These are phyloP conservation scores for Hymenoscyphus scutula DNA, from an alignment of 2,329 filamentous ascomycete genomes.

Conservation along the genomic window DNA sequence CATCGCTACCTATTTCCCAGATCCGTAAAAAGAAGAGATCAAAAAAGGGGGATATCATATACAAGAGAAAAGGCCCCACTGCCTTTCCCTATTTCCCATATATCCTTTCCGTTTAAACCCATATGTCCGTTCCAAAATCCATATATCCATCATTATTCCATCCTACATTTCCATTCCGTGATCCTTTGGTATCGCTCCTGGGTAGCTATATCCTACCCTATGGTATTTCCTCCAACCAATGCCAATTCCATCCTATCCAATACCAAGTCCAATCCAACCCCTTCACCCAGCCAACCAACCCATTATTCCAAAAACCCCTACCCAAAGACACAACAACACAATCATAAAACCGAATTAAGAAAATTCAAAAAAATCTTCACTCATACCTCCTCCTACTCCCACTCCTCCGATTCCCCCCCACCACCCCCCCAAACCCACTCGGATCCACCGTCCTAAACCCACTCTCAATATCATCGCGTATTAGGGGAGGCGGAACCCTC, in stretches of 20 bases:
- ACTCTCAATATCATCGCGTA: constrained; percentile 27
- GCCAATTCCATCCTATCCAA: not conserved
- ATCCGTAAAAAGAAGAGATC: not conserved
- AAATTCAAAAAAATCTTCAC: not conserved
- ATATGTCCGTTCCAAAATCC: not conserved
- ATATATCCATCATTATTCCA: not conserved
- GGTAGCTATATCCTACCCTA: not conserved
- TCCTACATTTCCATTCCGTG: not conserved
- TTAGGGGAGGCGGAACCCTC: constrained; percentile 11
- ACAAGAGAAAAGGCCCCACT: not conserved
- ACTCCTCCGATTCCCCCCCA: constrained; percentile 28
- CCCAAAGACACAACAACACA: not conserved
- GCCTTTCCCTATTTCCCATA: not conserved
- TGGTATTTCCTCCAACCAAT: not conserved
- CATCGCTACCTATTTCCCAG: not conserved
- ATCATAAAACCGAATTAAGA: not conserved
- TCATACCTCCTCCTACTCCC: constrained; percentile 19
- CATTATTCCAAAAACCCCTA: not conserved
- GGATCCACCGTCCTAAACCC: constrained; percentile 37
- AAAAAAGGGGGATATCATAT: constrained; percentile 1
- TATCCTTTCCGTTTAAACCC: not conserved
- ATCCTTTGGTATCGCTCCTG: not conserved
- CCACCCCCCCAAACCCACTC: constrained; percentile 30
- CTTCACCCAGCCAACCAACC: not conserved
- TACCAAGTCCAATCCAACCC: too few species aligned